A percentile compares a stretch with the other conserved stretches of the same genome.
Conservation (phyloP, 768 basidiomycete species). For the Serendipita sp. region DNA sequence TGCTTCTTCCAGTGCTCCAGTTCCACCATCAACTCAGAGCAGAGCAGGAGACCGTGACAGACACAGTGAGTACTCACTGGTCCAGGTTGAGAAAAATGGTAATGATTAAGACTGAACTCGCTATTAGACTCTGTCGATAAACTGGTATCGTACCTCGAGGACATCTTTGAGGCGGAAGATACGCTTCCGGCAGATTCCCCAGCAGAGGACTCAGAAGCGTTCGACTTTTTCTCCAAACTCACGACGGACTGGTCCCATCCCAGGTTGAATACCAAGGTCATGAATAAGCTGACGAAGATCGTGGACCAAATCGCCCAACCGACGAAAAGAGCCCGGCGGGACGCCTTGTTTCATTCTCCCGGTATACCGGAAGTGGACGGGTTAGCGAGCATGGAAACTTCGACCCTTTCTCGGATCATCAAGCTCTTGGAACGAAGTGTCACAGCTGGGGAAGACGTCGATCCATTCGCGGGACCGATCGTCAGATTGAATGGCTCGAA, state of each 20-base stretch:
- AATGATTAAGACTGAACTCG: neutral
- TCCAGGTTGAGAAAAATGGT: slow-evolving; percentile 8
- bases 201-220: slow-evolving; percentile 26
- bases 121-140: slow-evolving; percentile 53
- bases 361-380: slow-evolving; percentile 30
- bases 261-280: slow-evolving; percentile 36
- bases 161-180: slow-evolving; percentile 75
- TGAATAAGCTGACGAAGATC: slow-evolving; percentile 55
- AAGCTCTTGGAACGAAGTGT: slow-evolving; percentile 70
- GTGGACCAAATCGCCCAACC: slow-evolving; percentile 53
- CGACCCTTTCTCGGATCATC: slow-evolving; percentile 45
- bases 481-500: slow-evolving; percentile 6
- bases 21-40: slow-evolving; percentile 11
- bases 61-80: slow-evolving; percentile 31
- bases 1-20: neutral
- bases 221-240: slow-evolving; percentile 46
- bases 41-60: slow-evolving; percentile 45
- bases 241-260: slow-evolving; percentile 45
- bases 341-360: slow-evolving; percentile 29
- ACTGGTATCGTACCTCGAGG: slow-evolving; percentile 58
- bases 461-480: slow-evolving; percentile 39
- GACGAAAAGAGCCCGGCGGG: slow-evolving; percentile 44
- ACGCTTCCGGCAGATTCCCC: slow-evolving; percentile 41
- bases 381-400: slow-evolving; percentile 52
- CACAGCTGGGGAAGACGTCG: slow-evolving; percentile 55